A percentile compares a stretch with the other conserved stretches of the same genome.
phyloP scores from a whole-genome alignment of 1,139 yeast species.

The Saccharomycopsis hybrid region DNA sequence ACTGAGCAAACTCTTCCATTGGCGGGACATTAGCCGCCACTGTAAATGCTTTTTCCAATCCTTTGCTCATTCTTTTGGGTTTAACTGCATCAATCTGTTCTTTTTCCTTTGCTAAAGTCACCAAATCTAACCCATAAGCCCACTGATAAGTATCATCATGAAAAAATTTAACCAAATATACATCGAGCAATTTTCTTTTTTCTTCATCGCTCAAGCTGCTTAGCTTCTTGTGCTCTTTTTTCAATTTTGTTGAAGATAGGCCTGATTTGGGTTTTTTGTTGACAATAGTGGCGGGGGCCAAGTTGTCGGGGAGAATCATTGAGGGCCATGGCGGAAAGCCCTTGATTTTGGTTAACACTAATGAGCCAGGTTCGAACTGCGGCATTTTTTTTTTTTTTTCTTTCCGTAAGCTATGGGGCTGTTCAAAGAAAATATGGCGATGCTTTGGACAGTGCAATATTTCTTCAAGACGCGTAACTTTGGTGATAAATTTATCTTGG shows the following conservation, averaged over 20 bases:
- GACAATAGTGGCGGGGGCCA: constrained; percentile 49
- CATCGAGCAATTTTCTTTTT: constrained; percentile 17
- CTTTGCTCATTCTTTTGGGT: constrained; percentile 28
- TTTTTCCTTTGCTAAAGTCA: constrained; percentile 29
- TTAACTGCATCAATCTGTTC: constrained; percentile 26
- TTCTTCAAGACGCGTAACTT: too few species aligned
- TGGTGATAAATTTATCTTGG: too few species aligned
- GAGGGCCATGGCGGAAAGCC: constrained; percentile 85
- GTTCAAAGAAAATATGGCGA: too few species aligned
- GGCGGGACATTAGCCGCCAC: constrained; percentile 27
- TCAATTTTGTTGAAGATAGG: constrained; percentile 22
- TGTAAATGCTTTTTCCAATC: constrained; percentile 27
- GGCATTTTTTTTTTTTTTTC: too few species aligned
- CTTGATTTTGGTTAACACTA: constrained; percentile 68
- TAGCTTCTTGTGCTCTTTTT: constrained; percentile 23
- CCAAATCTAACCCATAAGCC: constrained; percentile 37
- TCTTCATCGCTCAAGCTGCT: constrained; percentile 23
- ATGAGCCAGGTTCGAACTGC: constrained; percentile 17
- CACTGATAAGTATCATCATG: constrained; percentile 64
- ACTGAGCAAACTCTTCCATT: constrained; percentile 26
- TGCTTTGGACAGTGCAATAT: too few species aligned
- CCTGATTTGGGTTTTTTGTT: constrained; percentile 41
- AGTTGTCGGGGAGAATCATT: constrained; percentile 54
- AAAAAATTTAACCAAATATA: constrained; percentile 47
- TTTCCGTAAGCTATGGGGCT: too few species aligned